Percentiles rank a stretch among this genome's conserved stretches.
Conservation (phyloP, 768 basidiomycete species). For the Cyathus striatus region DNA sequence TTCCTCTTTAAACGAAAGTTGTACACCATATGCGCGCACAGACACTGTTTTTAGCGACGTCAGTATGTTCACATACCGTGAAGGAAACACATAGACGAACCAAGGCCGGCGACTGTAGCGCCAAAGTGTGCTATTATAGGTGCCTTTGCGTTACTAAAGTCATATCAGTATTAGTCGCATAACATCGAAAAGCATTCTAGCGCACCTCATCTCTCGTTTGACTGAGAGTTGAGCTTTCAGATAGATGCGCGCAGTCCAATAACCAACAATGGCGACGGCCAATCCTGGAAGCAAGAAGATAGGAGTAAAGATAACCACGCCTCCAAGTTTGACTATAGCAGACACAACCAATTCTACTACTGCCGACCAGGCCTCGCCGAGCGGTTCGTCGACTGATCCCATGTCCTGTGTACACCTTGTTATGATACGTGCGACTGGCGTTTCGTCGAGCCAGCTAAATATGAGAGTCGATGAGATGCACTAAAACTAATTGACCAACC, state of each 20-base stretch:
- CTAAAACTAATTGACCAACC: neutral
- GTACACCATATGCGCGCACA: conserved; percentile 63
- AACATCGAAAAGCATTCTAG: conserved; percentile 21
- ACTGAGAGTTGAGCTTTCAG: conserved; percentile 42
- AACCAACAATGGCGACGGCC: conserved; percentile 35
- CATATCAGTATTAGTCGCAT: neutral
- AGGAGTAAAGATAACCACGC: conserved; percentile 39
- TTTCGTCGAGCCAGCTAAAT: conserved; percentile 44
- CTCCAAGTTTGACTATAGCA: conserved; percentile 37
- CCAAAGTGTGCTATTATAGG: conserved; percentile 41
- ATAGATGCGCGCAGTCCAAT: conserved; percentile 37
- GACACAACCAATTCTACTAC: conserved; percentile 17
- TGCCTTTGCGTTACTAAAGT: conserved; percentile 20
- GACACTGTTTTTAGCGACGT: conserved; percentile 26
- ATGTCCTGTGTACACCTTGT: conserved; percentile 68
- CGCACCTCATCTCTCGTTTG: conserved; percentile 42
- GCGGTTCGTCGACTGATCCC: conserved; percentile 44
- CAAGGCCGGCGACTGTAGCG: conserved; percentile 47
- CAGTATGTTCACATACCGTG: neutral
- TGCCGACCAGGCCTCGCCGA: conserved; percentile 19
- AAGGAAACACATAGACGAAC: conserved; percentile 16
- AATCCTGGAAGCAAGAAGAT: conserved; percentile 41
- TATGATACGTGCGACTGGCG: conserved; percentile 50
- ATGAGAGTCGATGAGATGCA: neutral
- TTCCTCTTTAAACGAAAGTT: conserved; percentile 42